Evolutionary conservation across 257 asterid species (phyloP).

Genomic region (Henckelia pumila): DNA sequence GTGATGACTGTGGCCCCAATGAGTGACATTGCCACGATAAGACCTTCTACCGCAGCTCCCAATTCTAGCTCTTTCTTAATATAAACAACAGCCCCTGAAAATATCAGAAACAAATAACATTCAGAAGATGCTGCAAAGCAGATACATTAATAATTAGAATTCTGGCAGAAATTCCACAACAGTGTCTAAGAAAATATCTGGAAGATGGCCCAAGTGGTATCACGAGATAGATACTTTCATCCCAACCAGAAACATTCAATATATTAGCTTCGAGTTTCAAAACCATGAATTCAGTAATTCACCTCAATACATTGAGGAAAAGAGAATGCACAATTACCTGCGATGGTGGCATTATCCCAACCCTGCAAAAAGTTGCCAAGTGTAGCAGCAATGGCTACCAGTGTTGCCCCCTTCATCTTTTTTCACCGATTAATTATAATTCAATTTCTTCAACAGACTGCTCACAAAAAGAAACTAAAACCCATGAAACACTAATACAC

Average conservation of each 20-base stretch:
- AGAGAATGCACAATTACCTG: conserved; percentile 41
- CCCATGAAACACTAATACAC: conserved; percentile 8
- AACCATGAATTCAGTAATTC: neutral
- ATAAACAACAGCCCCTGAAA: conserved; percentile 68
- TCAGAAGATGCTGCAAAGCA: neutral
- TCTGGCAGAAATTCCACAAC: neutral
- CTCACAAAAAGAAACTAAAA: conserved; percentile 14
- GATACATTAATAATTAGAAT: neutral
- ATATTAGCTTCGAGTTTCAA: neutral
- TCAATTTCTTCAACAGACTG: conserved; percentile 29
- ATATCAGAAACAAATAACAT: neutral
- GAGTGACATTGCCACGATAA: conserved; percentile 75
- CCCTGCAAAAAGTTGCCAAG: conserved; percentile 83
- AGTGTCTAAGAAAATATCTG: too few species aligned
- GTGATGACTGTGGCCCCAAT: conserved; percentile 79
- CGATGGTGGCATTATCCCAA: conserved; percentile 89
- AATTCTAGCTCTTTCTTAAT: conserved; percentile 54
- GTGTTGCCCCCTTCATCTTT: conserved; percentile 71
- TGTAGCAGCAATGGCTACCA: conserved; percentile 74
- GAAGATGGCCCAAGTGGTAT: neutral
- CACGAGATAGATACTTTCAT: neutral
- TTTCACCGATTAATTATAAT: conserved; percentile 17
- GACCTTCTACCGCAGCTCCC: conserved; percentile 60
- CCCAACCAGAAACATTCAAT: conserved; percentile 4
- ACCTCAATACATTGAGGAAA: neutral